phyloP scores from a whole-genome alignment of 345 rosid species.

The Crucihimalaya himalaica region DNA sequence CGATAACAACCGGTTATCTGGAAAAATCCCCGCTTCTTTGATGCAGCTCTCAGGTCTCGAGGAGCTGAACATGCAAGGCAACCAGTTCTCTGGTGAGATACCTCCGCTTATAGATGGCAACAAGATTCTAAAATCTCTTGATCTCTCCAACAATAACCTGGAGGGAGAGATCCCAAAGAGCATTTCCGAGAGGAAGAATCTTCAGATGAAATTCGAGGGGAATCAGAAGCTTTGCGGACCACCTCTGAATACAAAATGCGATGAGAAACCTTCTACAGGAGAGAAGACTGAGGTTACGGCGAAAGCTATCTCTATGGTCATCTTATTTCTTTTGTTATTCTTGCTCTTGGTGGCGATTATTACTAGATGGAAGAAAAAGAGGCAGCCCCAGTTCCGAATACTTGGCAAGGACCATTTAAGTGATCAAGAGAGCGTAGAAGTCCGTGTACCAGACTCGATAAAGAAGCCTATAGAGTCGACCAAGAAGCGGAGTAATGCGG shows the following conservation, averaged over 20 bases:
- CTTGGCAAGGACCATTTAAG: constrained; percentile 53
- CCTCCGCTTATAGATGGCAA: constrained; percentile 46
- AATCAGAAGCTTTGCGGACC: constrained; percentile 67
- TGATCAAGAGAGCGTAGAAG: constrained; percentile 43
- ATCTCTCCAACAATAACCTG: constrained; percentile 60
- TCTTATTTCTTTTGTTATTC: constrained; percentile 38
- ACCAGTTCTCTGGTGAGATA: constrained; percentile 68
- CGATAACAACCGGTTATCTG: constrained; percentile 55
- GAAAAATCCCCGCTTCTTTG: constrained; percentile 57
- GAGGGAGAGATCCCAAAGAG: constrained; percentile 65
- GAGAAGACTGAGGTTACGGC: neutral
- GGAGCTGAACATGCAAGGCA: constrained; percentile 71
- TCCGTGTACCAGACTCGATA: constrained; percentile 42
- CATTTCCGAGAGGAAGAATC: constrained; percentile 39
- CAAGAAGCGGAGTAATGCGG: constrained; percentile 31
- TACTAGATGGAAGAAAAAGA: constrained; percentile 26
- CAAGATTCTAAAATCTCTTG: constrained; percentile 40
- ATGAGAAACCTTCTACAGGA: neutral
- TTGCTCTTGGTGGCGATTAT: constrained; percentile 31
- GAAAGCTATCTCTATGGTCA: constrained; percentile 26
- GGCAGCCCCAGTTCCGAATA: constrained; percentile 50
- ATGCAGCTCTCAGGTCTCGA: constrained; percentile 45
- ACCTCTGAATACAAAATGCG: constrained; percentile 36
- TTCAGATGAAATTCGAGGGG: constrained; percentile 44
- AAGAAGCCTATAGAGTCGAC: constrained; percentile 37